Conservation (phyloP, 2,329 filamentous ascomycete species). For the Penicillium corylophilum region DNA sequence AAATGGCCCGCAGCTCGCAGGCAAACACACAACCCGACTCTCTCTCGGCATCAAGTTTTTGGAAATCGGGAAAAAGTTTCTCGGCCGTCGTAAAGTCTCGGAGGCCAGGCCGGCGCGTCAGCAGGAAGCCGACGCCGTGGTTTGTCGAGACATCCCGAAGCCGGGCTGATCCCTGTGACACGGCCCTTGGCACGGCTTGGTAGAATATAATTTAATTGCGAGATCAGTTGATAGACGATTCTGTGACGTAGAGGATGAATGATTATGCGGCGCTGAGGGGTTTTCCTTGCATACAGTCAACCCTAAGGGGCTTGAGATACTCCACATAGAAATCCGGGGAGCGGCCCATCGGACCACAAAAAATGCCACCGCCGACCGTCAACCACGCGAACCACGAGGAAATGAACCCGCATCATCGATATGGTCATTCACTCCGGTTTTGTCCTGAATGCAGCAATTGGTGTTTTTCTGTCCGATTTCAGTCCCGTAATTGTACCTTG, state of each 20-base stretch:
- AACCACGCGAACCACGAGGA: conserved; percentile 11
- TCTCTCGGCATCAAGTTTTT: neutral
- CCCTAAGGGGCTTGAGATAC: neutral
- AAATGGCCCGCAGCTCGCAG: neutral
- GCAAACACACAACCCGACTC: neutral
- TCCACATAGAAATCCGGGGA: conserved; percentile 10
- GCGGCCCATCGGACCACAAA: conserved; percentile 6
- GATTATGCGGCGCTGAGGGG: neutral
- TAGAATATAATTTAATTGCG: neutral
- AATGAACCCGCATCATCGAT: conserved; percentile 3
- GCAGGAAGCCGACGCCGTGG: conserved; percentile 6
- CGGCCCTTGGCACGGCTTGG: conserved; percentile 4
- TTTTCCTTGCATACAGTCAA: neutral
- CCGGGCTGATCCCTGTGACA: conserved; percentile 7
- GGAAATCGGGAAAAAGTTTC: neutral
- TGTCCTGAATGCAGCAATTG: conserved; percentile 4
- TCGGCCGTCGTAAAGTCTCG: neutral
- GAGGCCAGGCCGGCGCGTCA: neutral
- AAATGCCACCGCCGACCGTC: neutral
- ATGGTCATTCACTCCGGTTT: conserved; percentile 7
- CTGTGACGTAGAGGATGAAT: neutral
- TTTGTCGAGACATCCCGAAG: neutral
- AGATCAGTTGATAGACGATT: neutral
- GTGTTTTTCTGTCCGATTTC: neutral
- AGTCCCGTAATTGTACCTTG: neutral